A percentile compares a stretch with the other conserved stretches of the same genome.
phyloP scores from a whole-genome alignment of 768 basidiomycete genomes.

The Leccinum variicolor region DNA sequence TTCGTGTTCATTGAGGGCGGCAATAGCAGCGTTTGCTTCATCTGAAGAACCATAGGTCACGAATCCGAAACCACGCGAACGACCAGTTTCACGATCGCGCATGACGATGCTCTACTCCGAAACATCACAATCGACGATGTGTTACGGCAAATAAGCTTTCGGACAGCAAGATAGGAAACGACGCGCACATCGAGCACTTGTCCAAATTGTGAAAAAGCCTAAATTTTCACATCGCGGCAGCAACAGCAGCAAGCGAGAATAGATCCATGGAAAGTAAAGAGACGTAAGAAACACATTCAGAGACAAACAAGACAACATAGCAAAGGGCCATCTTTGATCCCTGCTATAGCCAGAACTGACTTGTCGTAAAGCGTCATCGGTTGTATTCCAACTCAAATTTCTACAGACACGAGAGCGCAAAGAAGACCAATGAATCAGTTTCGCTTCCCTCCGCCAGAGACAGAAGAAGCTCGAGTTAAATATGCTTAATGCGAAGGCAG shows the following conservation, averaged over 20 bases:
- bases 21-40: constrained; percentile 81
- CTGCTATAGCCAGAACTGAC: constrained; percentile 63
- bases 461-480: constrained; percentile 43
- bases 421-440: constrained; percentile 53
- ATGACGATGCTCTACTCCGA: constrained; percentile 84
- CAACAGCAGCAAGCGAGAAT: constrained; percentile 14
- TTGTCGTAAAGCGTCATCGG: constrained; percentile 84
- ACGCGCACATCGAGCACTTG: constrained; percentile 88
- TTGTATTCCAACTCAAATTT: constrained; percentile 96
- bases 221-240: constrained; percentile 23
- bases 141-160: constrained; percentile 20
- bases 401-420: constrained; percentile 52
- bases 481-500: constrained; percentile 51
- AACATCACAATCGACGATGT: constrained; percentile 28
- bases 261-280: constrained; percentile 28
- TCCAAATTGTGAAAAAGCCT: constrained; percentile 86
- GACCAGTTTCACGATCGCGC: constrained; percentile 97
- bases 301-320: constrained; percentile 47
- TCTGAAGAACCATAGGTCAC: constrained; percentile 63
- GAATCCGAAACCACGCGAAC: constrained; percentile 96
- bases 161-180: constrained; percentile 28
- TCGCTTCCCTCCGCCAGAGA: constrained; percentile 41
- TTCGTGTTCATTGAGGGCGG: constrained; percentile 79
- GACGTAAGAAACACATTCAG: constrained; percentile 29
- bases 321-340: constrained; percentile 24